Evolutionary conservation across 305 asterid species (phyloP), one percentile per base, ranked within the genome.

Genomic region (Fraxinus xanthoxyloides): DNA sequence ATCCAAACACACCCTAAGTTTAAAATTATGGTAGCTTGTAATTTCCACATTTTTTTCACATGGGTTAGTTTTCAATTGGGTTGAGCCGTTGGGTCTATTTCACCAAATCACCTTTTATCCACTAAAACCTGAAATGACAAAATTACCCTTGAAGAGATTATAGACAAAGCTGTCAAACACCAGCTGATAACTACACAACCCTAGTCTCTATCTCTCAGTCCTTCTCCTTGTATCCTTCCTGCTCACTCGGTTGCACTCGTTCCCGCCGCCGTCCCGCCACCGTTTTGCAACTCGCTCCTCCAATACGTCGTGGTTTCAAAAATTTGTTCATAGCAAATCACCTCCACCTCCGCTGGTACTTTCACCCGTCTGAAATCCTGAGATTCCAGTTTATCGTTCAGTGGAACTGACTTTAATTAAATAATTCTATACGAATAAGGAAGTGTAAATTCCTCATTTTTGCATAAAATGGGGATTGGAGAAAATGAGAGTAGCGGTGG

Each of bases 401-500:
- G 77, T 74, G 59, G n/a, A 75, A n/a, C 28, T 43, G 19, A 70
- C 79, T 59, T 67, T 26, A 2, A 70, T 69, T 46, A 75, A 38
- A 24, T 77, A n/a, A 30, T 32, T 54, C 65, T 17, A n/a, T 48
- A 69, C 36, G 81, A 83, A 80, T 86, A 77, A 65, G 73, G 73
- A 28, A 67, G 74, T 67, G 36, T 26, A 12, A 65, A 28, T 10
- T 65, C 73, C 73, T 28, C 74, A 15, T 67, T 36, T 35, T 15
- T 23, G 35, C 54, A 36, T 72, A 75, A 59, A 34, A 70, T 89
- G 92, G 84, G 82, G 36, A 85, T 87, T 89, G 92, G 90, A 76
- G 95, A 90, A 79, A 89, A 85, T 80, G 93, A 88, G 80, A 88
- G 81, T 36, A 74, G 67, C 59, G 89, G 81, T 54, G 93, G 87